phyloP scores from a whole-genome alignment of 2,329 filamentous ascomycete genomes.

The Phialemonium atrogriseum region DNA sequence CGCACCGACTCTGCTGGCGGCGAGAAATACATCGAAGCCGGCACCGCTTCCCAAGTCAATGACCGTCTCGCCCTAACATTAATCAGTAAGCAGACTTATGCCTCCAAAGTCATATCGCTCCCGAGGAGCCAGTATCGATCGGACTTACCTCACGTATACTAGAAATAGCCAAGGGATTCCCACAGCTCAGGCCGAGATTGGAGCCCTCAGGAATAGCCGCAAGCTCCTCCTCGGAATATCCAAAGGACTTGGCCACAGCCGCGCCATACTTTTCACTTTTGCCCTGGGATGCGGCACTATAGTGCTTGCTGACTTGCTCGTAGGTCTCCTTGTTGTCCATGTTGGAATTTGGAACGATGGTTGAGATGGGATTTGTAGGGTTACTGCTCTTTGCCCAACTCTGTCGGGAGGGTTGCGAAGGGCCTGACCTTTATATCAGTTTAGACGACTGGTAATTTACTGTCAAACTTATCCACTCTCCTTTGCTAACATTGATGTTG shows the following conservation, averaged over 20 bases:
- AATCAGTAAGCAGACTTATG: too few relatives aligned
- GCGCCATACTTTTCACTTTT: conserved; percentile 24
- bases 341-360: conserved; percentile 4
- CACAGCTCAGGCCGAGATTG: conserved; percentile 46
- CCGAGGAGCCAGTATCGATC: background rate
- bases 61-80: conserved; percentile 50
- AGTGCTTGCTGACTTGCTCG: conserved; percentile 23
- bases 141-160: conserved; percentile 31
- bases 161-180: conserved; percentile 42
- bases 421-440: background rate
- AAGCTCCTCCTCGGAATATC: conserved; percentile 41
- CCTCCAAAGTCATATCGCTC: background rate
- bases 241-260: conserved; percentile 41
- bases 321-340: conserved; percentile 25
- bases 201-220: conserved; percentile 33
- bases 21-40: conserved; percentile 50
- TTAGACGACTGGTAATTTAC: too few relatives aligned
- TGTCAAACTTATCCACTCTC: too few relatives aligned
- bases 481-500: too few relatives aligned
- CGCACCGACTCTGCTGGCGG: conserved; percentile 38
- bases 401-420: background rate
- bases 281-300: conserved; percentile 22
- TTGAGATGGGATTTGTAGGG: background rate
- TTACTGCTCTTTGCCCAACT: background rate
- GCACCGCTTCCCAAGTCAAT: conserved; percentile 50